phyloP scores from a whole-genome alignment of 441 rosid genomes.

The Sinapis alba region DNA sequence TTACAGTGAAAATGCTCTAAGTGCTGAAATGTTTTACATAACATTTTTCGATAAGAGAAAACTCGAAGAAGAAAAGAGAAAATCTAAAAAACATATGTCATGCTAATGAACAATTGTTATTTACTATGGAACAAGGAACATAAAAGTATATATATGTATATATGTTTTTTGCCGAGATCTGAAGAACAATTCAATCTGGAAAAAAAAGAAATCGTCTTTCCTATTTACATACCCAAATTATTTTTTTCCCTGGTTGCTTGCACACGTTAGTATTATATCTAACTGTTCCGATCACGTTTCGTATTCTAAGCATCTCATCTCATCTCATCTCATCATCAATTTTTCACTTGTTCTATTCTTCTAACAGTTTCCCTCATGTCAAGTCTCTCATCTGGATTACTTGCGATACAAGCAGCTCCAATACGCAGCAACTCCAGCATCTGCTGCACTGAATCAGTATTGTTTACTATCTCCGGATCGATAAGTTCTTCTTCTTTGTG shows the following conservation, averaged over 20 bases:
- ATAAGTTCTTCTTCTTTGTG: constrained; percentile 54
- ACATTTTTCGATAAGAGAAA: not conserved
- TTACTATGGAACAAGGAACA: constrained; percentile 24
- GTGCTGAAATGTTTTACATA: not conserved
- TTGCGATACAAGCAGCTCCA: constrained; percentile 62
- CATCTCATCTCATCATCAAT: constrained; percentile 33
- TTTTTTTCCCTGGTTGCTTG: not conserved
- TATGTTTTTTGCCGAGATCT: not conserved
- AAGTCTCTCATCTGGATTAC: constrained; percentile 50
- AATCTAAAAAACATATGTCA: not conserved
- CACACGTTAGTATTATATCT: constrained; percentile 20
- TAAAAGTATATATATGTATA: not conserved
- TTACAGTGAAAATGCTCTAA: not conserved
- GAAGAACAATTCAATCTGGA: constrained; percentile 22
- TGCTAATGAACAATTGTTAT: not conserved
- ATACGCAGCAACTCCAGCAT: constrained; percentile 56
- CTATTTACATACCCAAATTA: constrained; percentile 9
- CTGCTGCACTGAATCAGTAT: constrained; percentile 36
- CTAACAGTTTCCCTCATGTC: constrained; percentile 59
- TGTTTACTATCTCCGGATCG: constrained; percentile 63
- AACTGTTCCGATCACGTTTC: constrained; percentile 10
- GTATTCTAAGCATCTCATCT: constrained; percentile 3
- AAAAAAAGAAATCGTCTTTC: not conserved
- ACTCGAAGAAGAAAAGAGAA: not conserved
- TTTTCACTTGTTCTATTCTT: constrained; percentile 57